phyloP scores from a whole-genome alignment of 805 yeast genomes.

The Saccharomyces eubayanus region DNA sequence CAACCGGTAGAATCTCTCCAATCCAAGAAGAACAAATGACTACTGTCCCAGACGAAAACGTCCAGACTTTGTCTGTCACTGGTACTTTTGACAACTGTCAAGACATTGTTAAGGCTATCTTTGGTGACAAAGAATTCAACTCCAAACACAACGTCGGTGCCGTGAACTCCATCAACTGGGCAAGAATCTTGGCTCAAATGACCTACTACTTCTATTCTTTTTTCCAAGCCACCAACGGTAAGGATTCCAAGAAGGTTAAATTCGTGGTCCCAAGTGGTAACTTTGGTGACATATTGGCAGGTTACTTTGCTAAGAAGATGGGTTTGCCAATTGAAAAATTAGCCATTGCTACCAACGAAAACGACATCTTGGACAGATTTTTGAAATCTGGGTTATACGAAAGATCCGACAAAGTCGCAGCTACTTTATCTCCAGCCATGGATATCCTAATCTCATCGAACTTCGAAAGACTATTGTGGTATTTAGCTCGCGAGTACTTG shows the following conservation, averaged over 20 bases:
- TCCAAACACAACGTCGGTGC: slow-evolving; percentile 91
- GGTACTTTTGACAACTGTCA: slow-evolving; percentile 99
- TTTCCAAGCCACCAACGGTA: slow-evolving; percentile 49
- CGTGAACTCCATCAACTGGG: slow-evolving; percentile 98
- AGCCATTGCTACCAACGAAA: slow-evolving; percentile 91
- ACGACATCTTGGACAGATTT: slow-evolving; percentile 91
- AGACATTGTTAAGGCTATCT: slow-evolving; percentile 86
- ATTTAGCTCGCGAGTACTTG: slow-evolving; percentile 63
- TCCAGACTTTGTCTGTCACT: slow-evolving; percentile 87
- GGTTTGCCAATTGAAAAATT: slow-evolving; percentile 84
- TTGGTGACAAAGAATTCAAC: slow-evolving; percentile 85
- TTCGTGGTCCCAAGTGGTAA: slow-evolving; percentile 97
- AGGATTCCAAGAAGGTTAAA: slow-evolving; percentile 43
- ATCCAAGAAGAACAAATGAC: slow-evolving; percentile 99
- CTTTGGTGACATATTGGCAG: slow-evolving; percentile 97
- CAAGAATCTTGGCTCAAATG: slow-evolving; percentile 94
- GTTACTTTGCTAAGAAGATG: slow-evolving; percentile 90
- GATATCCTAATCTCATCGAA: slow-evolving; percentile 92
- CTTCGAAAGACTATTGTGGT: slow-evolving; percentile 95
- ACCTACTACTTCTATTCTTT: slow-evolving; percentile 92
- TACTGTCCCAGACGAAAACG: slow-evolving; percentile 84
- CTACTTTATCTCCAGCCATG: slow-evolving; percentile 96
- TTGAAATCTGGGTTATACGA: slow-evolving; percentile 78
- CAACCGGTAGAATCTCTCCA: slow-evolving; percentile 95
- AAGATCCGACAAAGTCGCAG: slow-evolving; percentile 67